A percentile compares a stretch with the other conserved stretches of the same genome.
phyloP scores from a whole-genome alignment of 148 eudicot species.

The Silene conica region DNA sequence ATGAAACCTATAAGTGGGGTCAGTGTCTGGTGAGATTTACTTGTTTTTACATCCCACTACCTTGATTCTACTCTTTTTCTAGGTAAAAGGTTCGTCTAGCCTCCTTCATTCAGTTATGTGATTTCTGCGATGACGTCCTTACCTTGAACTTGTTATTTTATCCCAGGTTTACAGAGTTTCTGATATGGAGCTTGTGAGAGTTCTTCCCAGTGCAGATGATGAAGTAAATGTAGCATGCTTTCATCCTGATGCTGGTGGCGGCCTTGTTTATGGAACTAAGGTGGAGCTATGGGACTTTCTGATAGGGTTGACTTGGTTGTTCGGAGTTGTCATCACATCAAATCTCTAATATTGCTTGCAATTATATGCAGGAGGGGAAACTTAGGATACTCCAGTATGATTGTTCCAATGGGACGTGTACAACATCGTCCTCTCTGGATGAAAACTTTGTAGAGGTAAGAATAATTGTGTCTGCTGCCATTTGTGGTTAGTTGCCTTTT shows the following conservation, averaged over 20 bases:
- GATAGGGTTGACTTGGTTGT: background rate
- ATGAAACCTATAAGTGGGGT: background rate
- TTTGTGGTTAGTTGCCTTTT: background rate
- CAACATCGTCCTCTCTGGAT: conserved; percentile 43
- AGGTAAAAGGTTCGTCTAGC: background rate
- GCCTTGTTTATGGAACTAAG: conserved; percentile 98
- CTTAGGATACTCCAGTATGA: conserved; percentile 83
- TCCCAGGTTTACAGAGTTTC: conserved; percentile 84
- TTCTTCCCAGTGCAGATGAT: conserved; percentile 97
- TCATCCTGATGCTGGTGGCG: conserved; percentile 89
- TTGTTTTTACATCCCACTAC: background rate
- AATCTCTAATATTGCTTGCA: conserved; percentile 8
- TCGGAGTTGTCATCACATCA: background rate
- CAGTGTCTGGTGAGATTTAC: background rate
- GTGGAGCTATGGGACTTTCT: conserved; percentile 26
- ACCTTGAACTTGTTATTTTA: conserved; percentile 7
- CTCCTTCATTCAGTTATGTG: background rate
- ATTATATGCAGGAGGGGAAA: conserved; percentile 78
- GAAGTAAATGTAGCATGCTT: conserved; percentile 99
- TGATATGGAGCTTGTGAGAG: conserved; percentile 98
- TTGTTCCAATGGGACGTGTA: conserved; percentile 37
- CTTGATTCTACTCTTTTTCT: background rate
- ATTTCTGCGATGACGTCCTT: conserved; percentile 1
- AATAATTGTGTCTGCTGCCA: conserved; percentile 2
- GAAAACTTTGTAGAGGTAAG: conserved; percentile 75